Base-by-base conservation (phyloP, 2,329 filamentous ascomycete genomes). In the Lecanoromycetidae sp. region DNA sequence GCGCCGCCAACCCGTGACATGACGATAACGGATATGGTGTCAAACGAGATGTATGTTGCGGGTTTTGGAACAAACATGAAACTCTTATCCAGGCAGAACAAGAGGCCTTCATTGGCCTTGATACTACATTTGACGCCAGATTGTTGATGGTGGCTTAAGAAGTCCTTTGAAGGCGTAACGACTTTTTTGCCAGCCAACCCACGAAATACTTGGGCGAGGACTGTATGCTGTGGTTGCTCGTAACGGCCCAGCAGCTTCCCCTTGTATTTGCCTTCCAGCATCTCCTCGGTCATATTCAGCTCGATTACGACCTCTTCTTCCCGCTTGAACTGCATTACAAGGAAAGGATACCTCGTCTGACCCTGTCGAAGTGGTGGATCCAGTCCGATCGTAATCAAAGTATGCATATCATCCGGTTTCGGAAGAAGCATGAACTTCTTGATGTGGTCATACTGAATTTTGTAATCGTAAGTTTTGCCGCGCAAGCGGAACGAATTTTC, bases 61-160 rank as follows among this genome's bases (percentile, higher is more conserved):
- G 91, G 91, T 70, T 98, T 98, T 26, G 91, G 91, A 13, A 98
- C 91, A 64, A 98, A 98, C 78, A 98, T 93, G 66, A 98, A 94
- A 6, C 88, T 90, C 69, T 95, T 95, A 67, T 98, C 91, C 56
- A 98, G 71, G 63, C 88, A 95, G 76, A 94, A 98, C 42, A 98
- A 72, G 61, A 94, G 88, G 51, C 93, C 91, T 69, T 98, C 91
- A 65, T 93, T 95, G 45, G 93, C 93, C 69, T 98, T 98, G 77
- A 98, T 95, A n/a, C 88, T 94, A 67, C 91, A 98, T 70, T 98
- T 98, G 67, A 98, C 93, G 49, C 91, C 91, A 56, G 82, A 86
- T 65, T 95, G 88, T 59, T 84, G 80, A 63, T 94, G 87, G 68
- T 96, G 91, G 56, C 84, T 64, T 44, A 41, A 25, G 61, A 98